Evolutionary conservation across 495 filamentous ascomycete genomes (phyloP).

Genomic region (Parachaetomium inaequale): DNA sequence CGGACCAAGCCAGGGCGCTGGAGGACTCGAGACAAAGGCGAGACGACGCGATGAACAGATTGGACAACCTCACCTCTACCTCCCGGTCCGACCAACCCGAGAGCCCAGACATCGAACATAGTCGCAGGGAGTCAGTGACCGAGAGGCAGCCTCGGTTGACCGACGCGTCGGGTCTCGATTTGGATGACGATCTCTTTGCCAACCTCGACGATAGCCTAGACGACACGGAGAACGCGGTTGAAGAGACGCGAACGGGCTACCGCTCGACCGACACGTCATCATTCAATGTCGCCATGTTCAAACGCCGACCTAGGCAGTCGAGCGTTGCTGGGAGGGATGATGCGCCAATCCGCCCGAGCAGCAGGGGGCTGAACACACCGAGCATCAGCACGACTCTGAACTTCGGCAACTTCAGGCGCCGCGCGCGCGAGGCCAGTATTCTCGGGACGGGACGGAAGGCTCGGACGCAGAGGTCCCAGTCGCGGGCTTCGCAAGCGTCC

Average conservation of each 20-base stretch:
- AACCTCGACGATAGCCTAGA: slow-evolving; percentile 45
- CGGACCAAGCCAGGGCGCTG: slow-evolving; percentile 33
- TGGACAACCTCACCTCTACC: slow-evolving; percentile 42
- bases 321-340: slow-evolving; percentile 46
- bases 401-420: slow-evolving; percentile 44
- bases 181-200: slow-evolving; percentile 46
- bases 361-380: slow-evolving; percentile 46
- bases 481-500: slow-evolving; percentile 26
- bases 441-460: slow-evolving; percentile 43
- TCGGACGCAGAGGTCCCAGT: slow-evolving; percentile 29
- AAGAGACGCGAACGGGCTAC: slow-evolving; percentile 33
- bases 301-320: slow-evolving; percentile 43
- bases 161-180: slow-evolving; percentile 44
- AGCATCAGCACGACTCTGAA: slow-evolving; percentile 43
- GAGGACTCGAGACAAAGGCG: slow-evolving; percentile 33
- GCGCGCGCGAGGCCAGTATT: slow-evolving; percentile 48
- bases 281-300: slow-evolving; percentile 42
- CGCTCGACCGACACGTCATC: slow-evolving; percentile 45
- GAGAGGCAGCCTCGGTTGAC: slow-evolving; percentile 26
- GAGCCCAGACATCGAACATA: slow-evolving; percentile 28
- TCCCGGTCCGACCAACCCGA: slow-evolving; percentile 16
- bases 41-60: slow-evolving; percentile 39
- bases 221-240: slow-evolving; percentile 19
- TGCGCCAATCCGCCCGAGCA: slow-evolving; percentile 46
- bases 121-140: slow-evolving; percentile 29